Evolutionary conservation across 768 basidiomycete genomes (phyloP).

Genomic region (Boletellus ananas): DNA sequence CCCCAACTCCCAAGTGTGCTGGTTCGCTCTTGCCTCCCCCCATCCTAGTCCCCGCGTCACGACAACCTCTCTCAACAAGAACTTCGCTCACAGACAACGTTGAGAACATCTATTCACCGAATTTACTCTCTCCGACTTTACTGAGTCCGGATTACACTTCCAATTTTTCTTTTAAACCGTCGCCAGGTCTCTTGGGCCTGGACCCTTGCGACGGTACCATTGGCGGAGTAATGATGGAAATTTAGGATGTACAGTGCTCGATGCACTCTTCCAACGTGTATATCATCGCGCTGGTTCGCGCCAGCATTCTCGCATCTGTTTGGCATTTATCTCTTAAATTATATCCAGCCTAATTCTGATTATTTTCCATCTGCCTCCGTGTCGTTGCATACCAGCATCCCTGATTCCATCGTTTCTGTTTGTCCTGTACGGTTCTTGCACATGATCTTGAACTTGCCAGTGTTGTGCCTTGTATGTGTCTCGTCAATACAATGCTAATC

Average conservation of each 20-base stretch:
- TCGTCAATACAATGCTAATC: not conserved
- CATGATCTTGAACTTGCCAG: not conserved
- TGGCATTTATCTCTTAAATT: conserved; percentile 7
- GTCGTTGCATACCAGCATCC: not conserved
- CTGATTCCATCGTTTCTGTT: not conserved
- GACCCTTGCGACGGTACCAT: conserved; percentile 1
- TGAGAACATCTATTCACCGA: not conserved
- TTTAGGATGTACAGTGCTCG: conserved; percentile 10
- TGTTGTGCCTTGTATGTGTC: conserved; percentile 1
- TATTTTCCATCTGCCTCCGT: not conserved
- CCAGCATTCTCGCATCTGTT: not conserved
- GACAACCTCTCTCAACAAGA: conserved; percentile 18
- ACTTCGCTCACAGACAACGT: conserved; percentile 1
- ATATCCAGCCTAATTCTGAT: conserved; percentile 18
- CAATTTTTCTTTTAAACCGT: conserved; percentile 9
- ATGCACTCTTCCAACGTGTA: conserved; percentile 7
- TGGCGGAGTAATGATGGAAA: conserved; percentile 23
- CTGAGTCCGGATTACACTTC: conserved; percentile 8
- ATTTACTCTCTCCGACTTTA: conserved; percentile 4
- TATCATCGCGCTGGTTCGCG: conserved; percentile 14
- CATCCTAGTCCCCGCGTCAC: conserved; percentile 13
- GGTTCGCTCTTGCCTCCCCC: conserved; percentile 17
- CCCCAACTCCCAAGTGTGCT: conserved; percentile 17
- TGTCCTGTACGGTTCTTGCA: not conserved
- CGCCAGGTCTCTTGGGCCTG: conserved; percentile 4